phyloP scores from a whole-genome alignment of 2,329 filamentous ascomycete genomes.

The Sporothrix sp. region DNA sequence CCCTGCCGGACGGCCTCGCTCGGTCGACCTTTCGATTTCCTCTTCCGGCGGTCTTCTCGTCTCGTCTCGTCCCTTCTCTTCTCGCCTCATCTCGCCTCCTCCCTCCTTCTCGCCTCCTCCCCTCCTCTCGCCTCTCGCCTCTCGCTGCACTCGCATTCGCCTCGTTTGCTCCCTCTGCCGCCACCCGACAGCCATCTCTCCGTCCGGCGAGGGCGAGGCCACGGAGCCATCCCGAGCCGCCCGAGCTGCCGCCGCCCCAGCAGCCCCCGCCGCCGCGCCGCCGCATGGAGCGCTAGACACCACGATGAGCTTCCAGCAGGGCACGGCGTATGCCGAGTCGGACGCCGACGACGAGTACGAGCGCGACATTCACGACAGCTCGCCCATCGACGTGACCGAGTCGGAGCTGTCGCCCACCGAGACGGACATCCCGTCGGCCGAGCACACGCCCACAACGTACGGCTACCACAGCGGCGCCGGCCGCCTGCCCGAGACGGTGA shows the following conservation, averaged over 20 bases:
- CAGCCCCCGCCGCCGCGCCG: no score
- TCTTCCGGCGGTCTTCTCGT: not conserved
- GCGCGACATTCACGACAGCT: conserved; percentile 57
- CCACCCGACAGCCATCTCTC: no score
- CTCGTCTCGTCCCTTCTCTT: not conserved
- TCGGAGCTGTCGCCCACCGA: conserved; percentile 62
- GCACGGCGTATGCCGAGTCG: conserved; percentile 66
- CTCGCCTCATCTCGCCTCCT: not conserved
- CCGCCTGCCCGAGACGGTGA: conserved; percentile 61
- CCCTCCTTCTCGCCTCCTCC: not conserved
- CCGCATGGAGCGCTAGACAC: not conserved
- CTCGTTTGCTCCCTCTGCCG: not conserved
- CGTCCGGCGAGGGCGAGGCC: no score
- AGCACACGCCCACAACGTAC: conserved; percentile 74
- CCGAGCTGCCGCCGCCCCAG: no score
- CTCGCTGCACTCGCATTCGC: no score
- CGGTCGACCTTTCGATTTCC: not conserved
- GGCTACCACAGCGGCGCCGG: conserved; percentile 56
- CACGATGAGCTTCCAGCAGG: conserved; percentile 52
- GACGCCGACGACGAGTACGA: conserved; percentile 80
- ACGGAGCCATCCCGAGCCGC: no score
- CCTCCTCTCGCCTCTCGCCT: not conserved
- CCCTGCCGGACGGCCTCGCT: no score
- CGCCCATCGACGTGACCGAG: conserved; percentile 53
- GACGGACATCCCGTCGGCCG: conserved; percentile 58